A percentile compares a stretch with the other conserved stretches of the same genome.
Conservation (phyloP, 1,284 basidiomycete species). For the Tilletiopsis washingtonensis region DNA sequence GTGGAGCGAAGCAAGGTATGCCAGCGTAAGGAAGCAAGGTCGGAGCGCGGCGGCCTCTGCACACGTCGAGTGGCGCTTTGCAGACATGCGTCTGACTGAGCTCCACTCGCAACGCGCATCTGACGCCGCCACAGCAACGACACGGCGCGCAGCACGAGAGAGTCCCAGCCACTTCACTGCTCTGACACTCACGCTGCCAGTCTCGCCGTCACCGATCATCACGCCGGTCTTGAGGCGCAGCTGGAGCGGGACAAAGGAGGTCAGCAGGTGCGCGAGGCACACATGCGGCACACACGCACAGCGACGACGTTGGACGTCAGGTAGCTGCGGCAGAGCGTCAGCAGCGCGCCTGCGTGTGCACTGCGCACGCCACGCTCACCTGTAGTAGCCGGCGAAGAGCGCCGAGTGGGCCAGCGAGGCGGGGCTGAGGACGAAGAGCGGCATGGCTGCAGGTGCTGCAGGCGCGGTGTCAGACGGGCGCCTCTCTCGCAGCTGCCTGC, state of each 20-base stretch:
- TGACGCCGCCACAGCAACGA: too few relatives aligned
- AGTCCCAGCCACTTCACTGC: too few relatives aligned
- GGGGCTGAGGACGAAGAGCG: conserved; percentile 45
- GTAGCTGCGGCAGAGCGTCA: background rate
- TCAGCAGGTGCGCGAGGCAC: background rate
- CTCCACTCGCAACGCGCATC: too few relatives aligned
- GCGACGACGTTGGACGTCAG: background rate
- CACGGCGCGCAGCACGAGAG: too few relatives aligned
- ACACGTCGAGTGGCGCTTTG: too few relatives aligned
- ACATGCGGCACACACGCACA: background rate
- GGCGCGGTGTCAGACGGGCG: too few relatives aligned
- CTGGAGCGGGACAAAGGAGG: conserved; percentile 21
- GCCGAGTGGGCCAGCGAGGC: conserved; percentile 47
- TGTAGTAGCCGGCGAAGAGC: conserved; percentile 32
- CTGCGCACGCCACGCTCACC: background rate
- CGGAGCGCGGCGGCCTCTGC: too few relatives aligned
- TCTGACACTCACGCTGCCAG: conserved; percentile 8
- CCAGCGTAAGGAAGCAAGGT: too few relatives aligned
- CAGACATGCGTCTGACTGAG: too few relatives aligned
- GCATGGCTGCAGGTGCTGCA: too few relatives aligned
- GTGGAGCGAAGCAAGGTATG: too few relatives aligned
- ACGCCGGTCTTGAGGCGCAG: conserved; percentile 35
- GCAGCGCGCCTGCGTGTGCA: background rate
- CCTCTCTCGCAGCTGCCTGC: too few relatives aligned
- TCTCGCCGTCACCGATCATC: conserved; percentile 22